Conservation (phyloP, 2,329 filamentous ascomycete genomes). For the Torrubiellomyces zombiae region DNA sequence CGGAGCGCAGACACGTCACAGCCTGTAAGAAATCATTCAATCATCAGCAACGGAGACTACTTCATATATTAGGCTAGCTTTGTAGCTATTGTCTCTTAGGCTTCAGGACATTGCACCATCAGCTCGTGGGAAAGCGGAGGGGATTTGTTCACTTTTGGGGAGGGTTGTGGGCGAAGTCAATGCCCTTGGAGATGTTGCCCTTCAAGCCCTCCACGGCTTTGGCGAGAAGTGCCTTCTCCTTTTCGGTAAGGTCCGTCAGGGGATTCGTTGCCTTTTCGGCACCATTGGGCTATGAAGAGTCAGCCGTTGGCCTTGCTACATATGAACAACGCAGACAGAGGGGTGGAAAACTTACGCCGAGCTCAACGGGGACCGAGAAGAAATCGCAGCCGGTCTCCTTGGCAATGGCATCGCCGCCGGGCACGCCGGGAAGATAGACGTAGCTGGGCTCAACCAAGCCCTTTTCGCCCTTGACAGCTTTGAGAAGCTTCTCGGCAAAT, state of each 20-base stretch:
- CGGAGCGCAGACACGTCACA: constrained; percentile 15
- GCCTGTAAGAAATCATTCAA: constrained; percentile 17
- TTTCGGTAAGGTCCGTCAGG: constrained; percentile 58
- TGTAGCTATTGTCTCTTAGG: constrained; percentile 15
- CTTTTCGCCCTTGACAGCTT: constrained; percentile 75
- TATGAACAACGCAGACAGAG: no score
- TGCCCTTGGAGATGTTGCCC: constrained; percentile 87
- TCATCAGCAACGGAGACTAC: constrained; percentile 19
- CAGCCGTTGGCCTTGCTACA: no score
- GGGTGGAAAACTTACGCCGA: constrained; percentile 55
- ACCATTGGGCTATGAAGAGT: constrained; percentile 65
- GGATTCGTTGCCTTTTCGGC: constrained; percentile 75
- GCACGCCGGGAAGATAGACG: constrained; percentile 82
- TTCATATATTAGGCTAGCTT: constrained; percentile 19
- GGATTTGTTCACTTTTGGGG: constrained; percentile 60
- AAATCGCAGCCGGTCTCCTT: constrained; percentile 77
- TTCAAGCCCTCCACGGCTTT: constrained; percentile 63
- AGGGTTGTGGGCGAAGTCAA: constrained; percentile 75
- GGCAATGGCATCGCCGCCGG: constrained; percentile 70
- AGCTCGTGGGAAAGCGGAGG: constrained; percentile 12
- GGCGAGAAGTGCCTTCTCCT: constrained; percentile 78
- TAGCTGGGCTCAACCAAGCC: constrained; percentile 89
- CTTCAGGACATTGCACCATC: no score
- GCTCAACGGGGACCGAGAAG: constrained; percentile 92
- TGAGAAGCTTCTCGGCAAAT: constrained; percentile 88